These are phyloP conservation scores for Rhododendron ferrugineum DNA, from an alignment of 148 eudicot genomes.

Conservation along the genomic window DNA sequence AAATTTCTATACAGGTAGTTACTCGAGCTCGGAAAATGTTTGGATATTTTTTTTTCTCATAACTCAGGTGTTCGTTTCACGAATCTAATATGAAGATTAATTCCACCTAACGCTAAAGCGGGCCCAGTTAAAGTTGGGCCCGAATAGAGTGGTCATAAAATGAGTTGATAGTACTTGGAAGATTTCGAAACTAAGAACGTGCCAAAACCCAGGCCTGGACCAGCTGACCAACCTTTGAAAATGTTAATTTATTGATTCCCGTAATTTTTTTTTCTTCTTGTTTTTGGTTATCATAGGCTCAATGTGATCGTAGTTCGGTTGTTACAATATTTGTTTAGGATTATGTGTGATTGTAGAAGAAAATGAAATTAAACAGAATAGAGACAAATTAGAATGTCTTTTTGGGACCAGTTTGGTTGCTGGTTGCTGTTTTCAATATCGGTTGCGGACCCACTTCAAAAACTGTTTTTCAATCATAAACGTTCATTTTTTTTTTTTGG, in stretches of 20 bases:
- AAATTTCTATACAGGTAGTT: constrained; percentile 66
- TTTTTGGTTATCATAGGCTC: neutral
- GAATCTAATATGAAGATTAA: too few relatives aligned
- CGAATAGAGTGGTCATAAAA: too few relatives aligned
- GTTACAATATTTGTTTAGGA: neutral
- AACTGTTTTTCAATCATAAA: neutral
- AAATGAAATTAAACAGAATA: constrained; percentile 1
- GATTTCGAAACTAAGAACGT: neutral
- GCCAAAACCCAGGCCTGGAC: neutral
- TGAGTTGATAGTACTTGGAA: too few relatives aligned
- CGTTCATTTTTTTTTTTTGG: neutral
- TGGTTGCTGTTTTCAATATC: neutral
- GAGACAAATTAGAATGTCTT: neutral
- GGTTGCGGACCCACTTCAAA: neutral
- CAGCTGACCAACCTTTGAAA: neutral
- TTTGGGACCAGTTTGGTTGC: neutral
- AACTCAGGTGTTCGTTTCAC: too few relatives aligned
- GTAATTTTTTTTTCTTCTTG: neutral
- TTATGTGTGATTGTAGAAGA: neutral
- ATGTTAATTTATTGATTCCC: constrained; percentile 1
- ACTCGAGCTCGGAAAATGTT: constrained; percentile 6
- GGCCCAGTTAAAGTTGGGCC: too few relatives aligned
- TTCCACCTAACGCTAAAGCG: too few relatives aligned
- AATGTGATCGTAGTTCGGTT: neutral
- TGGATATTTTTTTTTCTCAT: neutral